Conservation (phyloP, 2,329 filamentous ascomycete genomes). For the Drechslerella dactyloides region DNA sequence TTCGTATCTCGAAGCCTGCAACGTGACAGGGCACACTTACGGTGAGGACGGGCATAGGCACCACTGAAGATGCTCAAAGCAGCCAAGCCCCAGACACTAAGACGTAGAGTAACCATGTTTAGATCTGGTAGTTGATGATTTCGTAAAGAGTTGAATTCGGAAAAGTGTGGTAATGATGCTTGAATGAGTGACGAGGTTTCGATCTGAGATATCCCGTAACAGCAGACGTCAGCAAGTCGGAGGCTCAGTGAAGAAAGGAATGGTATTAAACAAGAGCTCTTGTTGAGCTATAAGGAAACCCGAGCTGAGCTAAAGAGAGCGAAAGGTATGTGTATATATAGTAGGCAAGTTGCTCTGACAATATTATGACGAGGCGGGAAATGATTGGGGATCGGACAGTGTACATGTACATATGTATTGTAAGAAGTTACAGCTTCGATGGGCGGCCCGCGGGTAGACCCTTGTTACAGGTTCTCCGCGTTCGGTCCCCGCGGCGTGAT, state of each 20-base stretch:
- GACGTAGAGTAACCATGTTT: constrained; percentile 39
- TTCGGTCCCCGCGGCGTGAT: background rate
- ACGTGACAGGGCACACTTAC: constrained; percentile 21
- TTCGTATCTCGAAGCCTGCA: background rate
- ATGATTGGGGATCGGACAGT: background rate
- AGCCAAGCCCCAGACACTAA: constrained; percentile 31
- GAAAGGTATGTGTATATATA: background rate
- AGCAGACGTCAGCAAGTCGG: background rate
- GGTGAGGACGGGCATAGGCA: constrained; percentile 28
- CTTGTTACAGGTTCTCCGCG: constrained; percentile 2
- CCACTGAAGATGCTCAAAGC: constrained; percentile 30
- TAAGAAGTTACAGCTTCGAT: background rate
- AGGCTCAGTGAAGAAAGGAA: background rate
- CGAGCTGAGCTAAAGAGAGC: background rate
- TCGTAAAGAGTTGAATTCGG: background rate
- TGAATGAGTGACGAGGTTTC: background rate
- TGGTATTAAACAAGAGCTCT: background rate
- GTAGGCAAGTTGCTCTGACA: background rate
- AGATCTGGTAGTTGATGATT: constrained; percentile 8
- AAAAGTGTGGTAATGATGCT: background rate
- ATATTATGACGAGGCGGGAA: background rate
- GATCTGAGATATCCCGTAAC: background rate
- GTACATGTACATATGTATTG: background rate
- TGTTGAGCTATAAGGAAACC: background rate
- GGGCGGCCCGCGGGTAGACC: background rate